Base-by-base conservation (phyloP, 345 rosid species). In the Rhizophora apiculata region DNA sequence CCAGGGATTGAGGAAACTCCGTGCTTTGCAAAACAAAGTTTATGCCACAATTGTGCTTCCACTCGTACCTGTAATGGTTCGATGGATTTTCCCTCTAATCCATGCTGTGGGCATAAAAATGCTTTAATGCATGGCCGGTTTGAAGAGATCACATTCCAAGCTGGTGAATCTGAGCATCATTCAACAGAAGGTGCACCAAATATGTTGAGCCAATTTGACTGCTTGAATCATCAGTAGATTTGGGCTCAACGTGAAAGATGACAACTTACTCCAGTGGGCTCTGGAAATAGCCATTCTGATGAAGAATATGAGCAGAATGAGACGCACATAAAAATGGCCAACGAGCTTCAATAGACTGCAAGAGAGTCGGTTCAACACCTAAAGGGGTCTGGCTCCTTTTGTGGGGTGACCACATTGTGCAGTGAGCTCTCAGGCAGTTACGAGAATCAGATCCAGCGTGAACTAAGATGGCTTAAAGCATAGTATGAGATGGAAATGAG, bases 81-180 rank as follows among this genome's bases (percentile, higher is more conserved):
- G 2, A 75, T 81, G 64, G 90, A 87, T 9, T 88, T 76, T 60
- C 70, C 85, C 63, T 74, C 81, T 19, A 80, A 72, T 65, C 78
- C 76, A 6, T 85, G 90, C 68, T 84, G 91, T 61, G 68, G 76
- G 76, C 72, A 82, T 24, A 85, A 88, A 51, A 86, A 96, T 68
- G 84, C 89, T 81, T 86, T 87, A 24, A 83, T 87, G 87, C 99
- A 88, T 65, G 96, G 96, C 46, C 83, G 93, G 62, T 92, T 95
- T 32, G 96, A 89, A 76, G 97, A 95, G 85, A 81, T 94, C 2
- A 92, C 86, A 0, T 85, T 78, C 65, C 87, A 79, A 72, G 84
- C 73, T 6, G 85, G 85, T 49, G 83, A 81, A 69, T 71, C 88
- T 0, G 78, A 82, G 75, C 78, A 76, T 65, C 84, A 54, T 39